phyloP scores from a whole-genome alignment of 2,329 filamentous ascomycete genomes.

The Talaromyces sp. region DNA sequence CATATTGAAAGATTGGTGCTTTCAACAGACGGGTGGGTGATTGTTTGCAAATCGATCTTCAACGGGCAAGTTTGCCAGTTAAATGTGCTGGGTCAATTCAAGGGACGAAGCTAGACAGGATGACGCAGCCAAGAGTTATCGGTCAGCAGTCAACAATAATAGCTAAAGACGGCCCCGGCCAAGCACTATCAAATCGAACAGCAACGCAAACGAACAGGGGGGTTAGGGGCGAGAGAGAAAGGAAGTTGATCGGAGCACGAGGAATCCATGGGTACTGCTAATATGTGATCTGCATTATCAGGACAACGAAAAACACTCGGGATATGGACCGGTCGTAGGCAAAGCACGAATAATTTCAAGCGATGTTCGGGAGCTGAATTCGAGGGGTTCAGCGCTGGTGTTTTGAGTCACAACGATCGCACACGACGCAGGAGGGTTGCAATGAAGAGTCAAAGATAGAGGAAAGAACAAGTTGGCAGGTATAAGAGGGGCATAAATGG shows the following conservation, averaged over 20 bases:
- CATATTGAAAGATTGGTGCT: constrained; percentile 27
- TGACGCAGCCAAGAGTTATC: background rate
- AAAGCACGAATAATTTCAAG: background rate
- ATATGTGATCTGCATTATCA: background rate
- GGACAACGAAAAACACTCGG: background rate
- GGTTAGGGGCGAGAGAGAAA: constrained; percentile 4
- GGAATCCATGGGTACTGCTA: constrained; percentile 4
- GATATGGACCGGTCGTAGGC: background rate
- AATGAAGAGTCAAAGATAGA: background rate
- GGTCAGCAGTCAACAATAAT: background rate
- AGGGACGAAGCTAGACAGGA: background rate
- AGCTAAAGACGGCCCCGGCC: background rate
- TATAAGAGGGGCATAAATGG: background rate
- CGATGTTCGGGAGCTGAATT: background rate
- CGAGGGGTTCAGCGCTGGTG: background rate
- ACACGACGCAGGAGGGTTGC: background rate
- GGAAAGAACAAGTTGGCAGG: background rate
- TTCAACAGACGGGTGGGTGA: background rate
- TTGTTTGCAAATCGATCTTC: background rate
- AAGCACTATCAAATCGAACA: background rate
- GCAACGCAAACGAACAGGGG: background rate
- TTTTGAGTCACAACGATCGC: background rate
- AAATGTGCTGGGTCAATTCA: background rate
- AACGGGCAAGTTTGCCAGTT: background rate
- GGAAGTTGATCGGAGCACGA: background rate